These are phyloP conservation scores for Gossypium stocksii DNA, from an alignment of 345 rosid species.

Conservation along the genomic window DNA sequence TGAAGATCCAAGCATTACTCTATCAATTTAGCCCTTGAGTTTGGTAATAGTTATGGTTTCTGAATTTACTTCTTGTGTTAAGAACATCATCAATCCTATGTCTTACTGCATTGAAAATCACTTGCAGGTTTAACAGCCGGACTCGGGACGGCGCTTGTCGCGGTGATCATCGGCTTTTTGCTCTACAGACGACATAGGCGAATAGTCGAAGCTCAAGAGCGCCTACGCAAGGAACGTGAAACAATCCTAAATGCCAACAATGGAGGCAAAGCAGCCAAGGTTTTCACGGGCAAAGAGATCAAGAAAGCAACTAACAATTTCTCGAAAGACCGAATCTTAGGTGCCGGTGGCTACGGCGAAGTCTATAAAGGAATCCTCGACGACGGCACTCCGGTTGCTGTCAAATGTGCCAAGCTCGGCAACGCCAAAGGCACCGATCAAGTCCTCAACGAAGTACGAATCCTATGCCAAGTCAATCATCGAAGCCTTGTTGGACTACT, in stretches of 20 bases:
- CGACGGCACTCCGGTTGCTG: slow-evolving; percentile 46
- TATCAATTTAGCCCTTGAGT: background rate
- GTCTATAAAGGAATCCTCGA: slow-evolving; percentile 58
- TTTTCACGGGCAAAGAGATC: slow-evolving; percentile 52
- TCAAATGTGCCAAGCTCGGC: slow-evolving; percentile 58
- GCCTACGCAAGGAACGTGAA: slow-evolving; percentile 11
- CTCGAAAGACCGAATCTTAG: slow-evolving; percentile 48
- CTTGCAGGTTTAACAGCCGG: slow-evolving; percentile 34
- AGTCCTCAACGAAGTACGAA: slow-evolving; percentile 60
- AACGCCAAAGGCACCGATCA: slow-evolving; percentile 48
- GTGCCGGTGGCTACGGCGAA: slow-evolving; percentile 68
- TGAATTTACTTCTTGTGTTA: background rate
- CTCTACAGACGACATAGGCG: slow-evolving; percentile 30
- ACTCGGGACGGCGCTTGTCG: slow-evolving; percentile 18
- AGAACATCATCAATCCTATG: background rate
- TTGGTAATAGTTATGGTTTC: background rate
- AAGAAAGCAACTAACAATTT: slow-evolving; percentile 53
- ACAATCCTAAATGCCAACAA: slow-evolving; percentile 7
- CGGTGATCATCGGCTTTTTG: slow-evolving; percentile 10
- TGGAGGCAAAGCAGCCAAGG: slow-evolving; percentile 32
- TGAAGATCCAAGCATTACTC: too few relatives aligned
- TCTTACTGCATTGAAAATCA: background rate
- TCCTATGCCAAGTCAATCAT: slow-evolving; percentile 63
- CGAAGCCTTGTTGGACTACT: slow-evolving; percentile 44
- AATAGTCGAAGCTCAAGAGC: background rate